Conservation (phyloP, 2,329 filamentous ascomycete species). For the Verticillium klebahnii region DNA sequence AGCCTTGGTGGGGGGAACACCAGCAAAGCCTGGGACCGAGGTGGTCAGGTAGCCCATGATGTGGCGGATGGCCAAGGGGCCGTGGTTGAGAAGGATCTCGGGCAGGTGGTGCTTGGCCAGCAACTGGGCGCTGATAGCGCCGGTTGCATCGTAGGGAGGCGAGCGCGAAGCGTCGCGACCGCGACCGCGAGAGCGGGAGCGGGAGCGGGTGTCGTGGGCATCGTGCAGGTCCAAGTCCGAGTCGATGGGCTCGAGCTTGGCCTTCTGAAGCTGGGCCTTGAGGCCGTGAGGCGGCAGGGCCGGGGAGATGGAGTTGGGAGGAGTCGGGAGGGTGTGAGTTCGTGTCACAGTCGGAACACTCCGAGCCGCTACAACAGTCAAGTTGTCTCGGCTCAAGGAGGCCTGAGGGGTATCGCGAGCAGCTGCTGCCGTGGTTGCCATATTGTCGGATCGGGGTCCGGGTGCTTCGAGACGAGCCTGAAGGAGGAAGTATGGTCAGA, state of each 20-base stretch:
- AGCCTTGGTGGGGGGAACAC: constrained; percentile 84
- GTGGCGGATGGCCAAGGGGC: constrained; percentile 88
- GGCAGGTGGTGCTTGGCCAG: constrained; percentile 88
- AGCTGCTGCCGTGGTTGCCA: constrained; percentile 63
- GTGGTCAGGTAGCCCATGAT: constrained; percentile 94
- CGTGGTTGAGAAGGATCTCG: constrained; percentile 83
- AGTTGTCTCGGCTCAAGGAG: constrained; percentile 61
- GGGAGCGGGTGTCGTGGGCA: constrained; percentile 39
- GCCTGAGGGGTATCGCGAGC: constrained; percentile 63
- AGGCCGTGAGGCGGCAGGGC: constrained; percentile 77
- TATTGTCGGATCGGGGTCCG: constrained; percentile 33
- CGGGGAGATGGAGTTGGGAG: constrained; percentile 92
- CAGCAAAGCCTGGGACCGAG: constrained; percentile 86
- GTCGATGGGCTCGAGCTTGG: constrained; percentile 63
- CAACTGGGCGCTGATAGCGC: constrained; percentile 78
- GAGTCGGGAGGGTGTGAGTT: constrained; percentile 71
- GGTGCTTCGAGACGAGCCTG: constrained; percentile 43
- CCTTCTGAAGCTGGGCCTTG: constrained; percentile 61
- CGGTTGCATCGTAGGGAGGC: constrained; percentile 62
- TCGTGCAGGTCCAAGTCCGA: constrained; percentile 86
- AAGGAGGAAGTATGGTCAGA: constrained; percentile 23
- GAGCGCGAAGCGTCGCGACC: constrained; percentile 32
- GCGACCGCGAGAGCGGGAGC: constrained; percentile 4
- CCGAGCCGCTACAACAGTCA: constrained; percentile 66
- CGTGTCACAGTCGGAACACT: constrained; percentile 58